Evolutionary conservation across 2,329 filamentous ascomycete genomes (phyloP).

Genomic region (Fusarium armeniacum): DNA sequence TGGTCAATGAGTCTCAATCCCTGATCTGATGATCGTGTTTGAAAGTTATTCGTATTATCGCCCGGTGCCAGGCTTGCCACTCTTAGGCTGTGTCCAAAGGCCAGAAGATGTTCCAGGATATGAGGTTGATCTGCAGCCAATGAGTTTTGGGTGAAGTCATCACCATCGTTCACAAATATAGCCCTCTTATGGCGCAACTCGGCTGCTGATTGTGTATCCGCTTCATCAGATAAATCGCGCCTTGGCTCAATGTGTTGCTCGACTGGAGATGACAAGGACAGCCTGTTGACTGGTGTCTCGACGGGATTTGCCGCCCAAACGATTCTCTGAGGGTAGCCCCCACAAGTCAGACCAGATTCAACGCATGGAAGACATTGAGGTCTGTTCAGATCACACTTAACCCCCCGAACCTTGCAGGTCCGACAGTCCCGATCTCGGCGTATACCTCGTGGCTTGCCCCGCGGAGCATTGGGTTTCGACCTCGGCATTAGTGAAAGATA

Average conservation of each 20-base stretch:
- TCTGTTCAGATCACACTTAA: slow-evolving; percentile 51
- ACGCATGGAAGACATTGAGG: slow-evolving; percentile 48
- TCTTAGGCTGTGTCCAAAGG: slow-evolving; percentile 48
- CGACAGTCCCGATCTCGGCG: slow-evolving; percentile 51
- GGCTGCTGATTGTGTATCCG: background rate
- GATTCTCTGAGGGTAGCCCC: slow-evolving; percentile 53
- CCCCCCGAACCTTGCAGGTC: slow-evolving; percentile 45
- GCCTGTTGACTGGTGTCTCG: background rate
- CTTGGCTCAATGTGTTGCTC: background rate
- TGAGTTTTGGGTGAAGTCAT: background rate
- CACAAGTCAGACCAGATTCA: slow-evolving; percentile 50
- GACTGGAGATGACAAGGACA: background rate
- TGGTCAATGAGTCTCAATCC: slow-evolving; percentile 46
- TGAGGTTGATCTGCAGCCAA: slow-evolving; percentile 15
- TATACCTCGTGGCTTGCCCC: slow-evolving; percentile 50
- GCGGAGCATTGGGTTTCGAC: slow-evolving; percentile 15
- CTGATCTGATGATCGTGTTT: slow-evolving; percentile 14
- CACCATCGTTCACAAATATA: background rate
- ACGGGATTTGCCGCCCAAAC: slow-evolving; percentile 47
- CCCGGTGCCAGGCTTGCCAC: slow-evolving; percentile 10
- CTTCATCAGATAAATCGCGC: background rate
- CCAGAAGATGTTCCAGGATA: slow-evolving; percentile 35
- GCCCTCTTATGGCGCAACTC: too few relatives aligned
- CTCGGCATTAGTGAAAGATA: slow-evolving; percentile 10
- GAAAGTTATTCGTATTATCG: background rate